Evolutionary conservation across 2,329 filamentous ascomycete species (phyloP).

Genomic region (Furcasterigmium furcatum): DNA sequence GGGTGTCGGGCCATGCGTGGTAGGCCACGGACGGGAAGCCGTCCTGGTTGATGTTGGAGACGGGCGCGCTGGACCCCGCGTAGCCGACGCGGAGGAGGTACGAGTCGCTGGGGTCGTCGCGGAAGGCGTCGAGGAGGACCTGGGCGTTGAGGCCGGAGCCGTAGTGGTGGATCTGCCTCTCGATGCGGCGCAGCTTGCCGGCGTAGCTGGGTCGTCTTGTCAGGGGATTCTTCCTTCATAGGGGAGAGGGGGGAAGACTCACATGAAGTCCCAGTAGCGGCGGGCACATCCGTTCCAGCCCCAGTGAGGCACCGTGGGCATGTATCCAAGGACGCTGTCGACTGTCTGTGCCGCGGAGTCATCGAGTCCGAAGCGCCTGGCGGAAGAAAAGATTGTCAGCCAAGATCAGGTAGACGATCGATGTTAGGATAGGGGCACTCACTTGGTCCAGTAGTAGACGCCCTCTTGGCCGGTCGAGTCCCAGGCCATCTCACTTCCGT

Average conservation of each 20-base stretch:
- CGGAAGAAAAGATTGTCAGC: not conserved
- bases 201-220: constrained; percentile 28
- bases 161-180: constrained; percentile 58
- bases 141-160: constrained; percentile 56
- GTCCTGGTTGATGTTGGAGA: constrained; percentile 52
- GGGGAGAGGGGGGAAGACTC: constrained; percentile 15
- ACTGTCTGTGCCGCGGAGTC: constrained; percentile 45
- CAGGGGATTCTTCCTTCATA: too few species aligned
- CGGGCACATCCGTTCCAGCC: constrained; percentile 61
- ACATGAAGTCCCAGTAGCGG: constrained; percentile 58
- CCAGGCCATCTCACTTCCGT: constrained; percentile 61
- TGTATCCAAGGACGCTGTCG: constrained; percentile 52
- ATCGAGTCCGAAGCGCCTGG: constrained; percentile 46
- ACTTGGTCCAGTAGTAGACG: constrained; percentile 56
- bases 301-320: constrained; percentile 57
- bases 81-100: constrained; percentile 53
- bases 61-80: constrained; percentile 47
- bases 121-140: constrained; percentile 49
- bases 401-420: not conserved
- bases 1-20: constrained; percentile 52
- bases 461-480: constrained; percentile 61
- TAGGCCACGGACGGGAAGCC: constrained; percentile 54
- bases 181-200: constrained; percentile 37
- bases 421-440: too few species aligned
- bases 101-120: constrained; percentile 37